These are phyloP conservation scores for Nectriaceae sp. DNA, from an alignment of 2,329 filamentous ascomycete species.

Conservation along the genomic window DNA sequence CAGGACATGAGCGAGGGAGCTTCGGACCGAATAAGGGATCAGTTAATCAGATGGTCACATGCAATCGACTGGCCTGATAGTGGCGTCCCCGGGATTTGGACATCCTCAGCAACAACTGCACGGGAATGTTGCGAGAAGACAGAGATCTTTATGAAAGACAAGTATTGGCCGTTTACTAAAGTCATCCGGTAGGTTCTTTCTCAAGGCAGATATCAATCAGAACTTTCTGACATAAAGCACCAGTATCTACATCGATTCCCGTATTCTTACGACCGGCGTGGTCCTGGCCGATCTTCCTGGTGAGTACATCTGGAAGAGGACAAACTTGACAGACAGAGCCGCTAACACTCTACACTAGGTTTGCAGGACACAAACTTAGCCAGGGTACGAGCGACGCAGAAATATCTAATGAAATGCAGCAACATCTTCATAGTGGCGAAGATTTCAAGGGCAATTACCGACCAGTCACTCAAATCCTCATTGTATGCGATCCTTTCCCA, in stretches of 20 bases:
- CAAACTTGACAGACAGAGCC: too few species aligned
- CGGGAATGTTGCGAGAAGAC: conserved; percentile 33
- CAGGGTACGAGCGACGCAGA: conserved; percentile 35
- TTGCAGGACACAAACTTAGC: conserved; percentile 35
- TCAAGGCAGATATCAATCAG: fast-evolving
- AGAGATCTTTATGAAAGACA: conserved; percentile 34
- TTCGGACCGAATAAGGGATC: conserved; percentile 21
- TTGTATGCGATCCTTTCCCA: too few species aligned
- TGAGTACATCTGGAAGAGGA: conserved; percentile 11
- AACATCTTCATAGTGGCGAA: conserved; percentile 37
- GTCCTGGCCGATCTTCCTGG: conserved; percentile 38
- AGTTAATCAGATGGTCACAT: conserved; percentile 30
- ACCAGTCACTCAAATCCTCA: conserved; percentile 34
- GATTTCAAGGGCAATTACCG: conserved; percentile 34
- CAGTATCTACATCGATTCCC: conserved; percentile 34
- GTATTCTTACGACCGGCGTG: conserved; percentile 34
- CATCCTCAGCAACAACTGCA: conserved; percentile 28
- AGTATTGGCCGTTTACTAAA: conserved; percentile 39
- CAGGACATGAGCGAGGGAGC: conserved; percentile 30
- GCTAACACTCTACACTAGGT: not conserved
- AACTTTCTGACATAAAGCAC: not conserved
- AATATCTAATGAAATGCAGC: conserved; percentile 37
- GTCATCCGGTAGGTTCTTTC: conserved; percentile 32
- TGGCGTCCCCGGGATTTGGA: conserved; percentile 29
- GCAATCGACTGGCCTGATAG: conserved; percentile 34